These are phyloP conservation scores for Athelia psychrophila DNA, from an alignment of 1,284 basidiomycete genomes.

Conservation along the genomic window DNA sequence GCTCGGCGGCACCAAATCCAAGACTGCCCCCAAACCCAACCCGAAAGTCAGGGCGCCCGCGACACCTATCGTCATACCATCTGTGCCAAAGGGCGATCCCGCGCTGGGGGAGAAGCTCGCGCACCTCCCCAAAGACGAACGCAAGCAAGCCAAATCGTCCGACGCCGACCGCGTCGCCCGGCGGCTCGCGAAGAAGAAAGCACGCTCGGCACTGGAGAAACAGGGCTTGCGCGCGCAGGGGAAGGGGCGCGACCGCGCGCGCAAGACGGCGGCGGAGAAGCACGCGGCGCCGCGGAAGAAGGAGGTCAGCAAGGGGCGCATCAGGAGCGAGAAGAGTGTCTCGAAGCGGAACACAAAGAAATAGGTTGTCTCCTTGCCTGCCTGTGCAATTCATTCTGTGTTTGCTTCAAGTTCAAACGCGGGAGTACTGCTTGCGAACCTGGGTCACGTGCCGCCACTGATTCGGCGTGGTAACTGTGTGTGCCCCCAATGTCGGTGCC, in stretches of 20 bases:
- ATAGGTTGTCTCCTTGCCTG: conserved; percentile 19
- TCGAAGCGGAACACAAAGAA: conserved; percentile 60
- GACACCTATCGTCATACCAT: conserved; percentile 21
- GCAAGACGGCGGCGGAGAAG: conserved; percentile 45
- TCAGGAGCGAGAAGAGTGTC: conserved; percentile 55
- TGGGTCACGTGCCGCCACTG: too few relatives aligned
- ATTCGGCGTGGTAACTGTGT: too few relatives aligned
- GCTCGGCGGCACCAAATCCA: conserved; percentile 25
- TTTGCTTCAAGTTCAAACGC: neutral
- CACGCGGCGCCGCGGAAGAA: conserved; percentile 30
- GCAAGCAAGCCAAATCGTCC: conserved; percentile 76
- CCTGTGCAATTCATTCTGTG: neutral
- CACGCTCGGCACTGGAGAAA: conserved; percentile 48
- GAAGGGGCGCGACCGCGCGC: conserved; percentile 40
- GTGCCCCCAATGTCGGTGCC: too few relatives aligned
- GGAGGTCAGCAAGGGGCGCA: conserved; percentile 40
- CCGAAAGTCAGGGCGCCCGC: conserved; percentile 10
- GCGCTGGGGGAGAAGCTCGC: conserved; percentile 73
- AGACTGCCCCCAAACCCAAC: conserved; percentile 13
- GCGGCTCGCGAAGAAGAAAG: conserved; percentile 86
- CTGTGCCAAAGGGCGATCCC: conserved; percentile 76
- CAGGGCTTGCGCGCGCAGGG: conserved; percentile 35
- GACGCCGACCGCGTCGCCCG: conserved; percentile 80
- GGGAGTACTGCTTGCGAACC: too few relatives aligned
- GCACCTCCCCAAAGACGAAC: conserved; percentile 78